Evolutionary conservation across 192 early-diverging fungal genomes (phyloP).

Genomic region (Linnemannia zychae): DNA sequence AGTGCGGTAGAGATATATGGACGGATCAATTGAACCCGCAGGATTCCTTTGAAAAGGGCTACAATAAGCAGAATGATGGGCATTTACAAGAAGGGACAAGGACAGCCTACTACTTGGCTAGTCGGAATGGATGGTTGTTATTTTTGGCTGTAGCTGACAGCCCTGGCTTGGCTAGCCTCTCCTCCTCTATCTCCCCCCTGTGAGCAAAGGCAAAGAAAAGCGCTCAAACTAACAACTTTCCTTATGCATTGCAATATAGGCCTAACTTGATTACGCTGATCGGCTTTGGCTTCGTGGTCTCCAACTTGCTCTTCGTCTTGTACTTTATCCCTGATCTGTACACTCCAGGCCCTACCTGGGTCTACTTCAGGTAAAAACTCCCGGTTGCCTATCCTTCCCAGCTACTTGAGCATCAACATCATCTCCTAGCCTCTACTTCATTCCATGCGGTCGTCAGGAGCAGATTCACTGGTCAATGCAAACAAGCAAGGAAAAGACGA

Average conservation of each 20-base stretch:
- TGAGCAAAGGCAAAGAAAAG: background rate
- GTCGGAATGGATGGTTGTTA: background rate
- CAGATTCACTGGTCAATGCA: background rate
- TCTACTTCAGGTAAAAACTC: conserved; percentile 64
- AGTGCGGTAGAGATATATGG: background rate
- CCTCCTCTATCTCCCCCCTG: background rate
- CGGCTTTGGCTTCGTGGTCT: conserved; percentile 81
- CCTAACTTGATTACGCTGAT: conserved; percentile 89
- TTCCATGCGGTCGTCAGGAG: conserved; percentile 1
- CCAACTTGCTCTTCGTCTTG: conserved; percentile 79
- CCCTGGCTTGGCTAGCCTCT: background rate
- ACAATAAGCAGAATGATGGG: background rate
- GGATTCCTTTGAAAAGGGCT: background rate
- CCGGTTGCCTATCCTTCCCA: background rate
- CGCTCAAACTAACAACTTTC: background rate
- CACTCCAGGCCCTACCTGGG: conserved; percentile 78
- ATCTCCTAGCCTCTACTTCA: background rate
- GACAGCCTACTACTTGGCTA: background rate
- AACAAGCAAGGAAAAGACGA: background rate
- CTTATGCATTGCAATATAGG: conserved; percentile 36
- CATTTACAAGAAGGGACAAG: background rate
- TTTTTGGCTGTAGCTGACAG: background rate
- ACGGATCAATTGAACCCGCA: background rate
- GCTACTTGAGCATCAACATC: background rate
- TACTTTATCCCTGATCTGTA: conserved; percentile 78